phyloP scores from a whole-genome alignment of 257 asterid species.

The Ehretia macrophylla region DNA sequence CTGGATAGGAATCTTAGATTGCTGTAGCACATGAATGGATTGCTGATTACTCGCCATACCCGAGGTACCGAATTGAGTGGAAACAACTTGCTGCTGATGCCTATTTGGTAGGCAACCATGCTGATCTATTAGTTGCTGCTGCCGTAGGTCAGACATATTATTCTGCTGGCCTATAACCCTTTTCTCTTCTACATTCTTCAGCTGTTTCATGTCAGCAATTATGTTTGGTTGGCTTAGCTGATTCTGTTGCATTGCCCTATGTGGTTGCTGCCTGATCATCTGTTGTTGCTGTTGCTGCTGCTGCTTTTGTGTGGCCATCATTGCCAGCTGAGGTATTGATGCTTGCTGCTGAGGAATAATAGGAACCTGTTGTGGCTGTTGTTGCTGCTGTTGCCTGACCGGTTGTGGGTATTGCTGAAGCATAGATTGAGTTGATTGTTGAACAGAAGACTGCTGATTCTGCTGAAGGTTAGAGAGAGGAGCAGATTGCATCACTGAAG shows the following conservation, averaged over 20 bases:
- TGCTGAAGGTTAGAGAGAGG: slow-evolving; percentile 64
- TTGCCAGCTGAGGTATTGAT: slow-evolving; percentile 50
- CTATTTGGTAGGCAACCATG: slow-evolving; percentile 58
- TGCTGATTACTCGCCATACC: slow-evolving; percentile 63
- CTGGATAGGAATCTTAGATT: slow-evolving; percentile 60
- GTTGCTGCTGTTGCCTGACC: no score
- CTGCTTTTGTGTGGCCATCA: slow-evolving; percentile 50
- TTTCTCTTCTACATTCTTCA: slow-evolving; percentile 58
- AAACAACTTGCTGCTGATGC: slow-evolving; percentile 77
- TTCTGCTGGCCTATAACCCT: slow-evolving; percentile 78
- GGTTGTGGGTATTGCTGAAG: slow-evolving; percentile 84
- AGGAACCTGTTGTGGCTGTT: slow-evolving; percentile 40
- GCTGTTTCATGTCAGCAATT: slow-evolving; percentile 63
- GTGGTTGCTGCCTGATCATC: slow-evolving; percentile 61
- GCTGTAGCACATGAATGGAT: slow-evolving; percentile 63
- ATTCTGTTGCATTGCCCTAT: slow-evolving; percentile 62
- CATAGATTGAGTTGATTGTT: slow-evolving; percentile 64
- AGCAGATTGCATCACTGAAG: slow-evolving; percentile 63
- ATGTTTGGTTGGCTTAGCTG: slow-evolving; percentile 69
- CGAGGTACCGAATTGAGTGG: slow-evolving; percentile 62
- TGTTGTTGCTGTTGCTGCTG: slow-evolving; percentile 53
- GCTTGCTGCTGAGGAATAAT: slow-evolving; percentile 62
- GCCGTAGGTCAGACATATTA: slow-evolving; percentile 59
- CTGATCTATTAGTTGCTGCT: slow-evolving; percentile 70
- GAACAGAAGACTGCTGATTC: slow-evolving; percentile 73